A percentile compares a stretch with the other conserved stretches of the same genome.
Evolutionary conservation across 306 rosid species (phyloP).

Genomic region (Cicer cuneatum): DNA sequence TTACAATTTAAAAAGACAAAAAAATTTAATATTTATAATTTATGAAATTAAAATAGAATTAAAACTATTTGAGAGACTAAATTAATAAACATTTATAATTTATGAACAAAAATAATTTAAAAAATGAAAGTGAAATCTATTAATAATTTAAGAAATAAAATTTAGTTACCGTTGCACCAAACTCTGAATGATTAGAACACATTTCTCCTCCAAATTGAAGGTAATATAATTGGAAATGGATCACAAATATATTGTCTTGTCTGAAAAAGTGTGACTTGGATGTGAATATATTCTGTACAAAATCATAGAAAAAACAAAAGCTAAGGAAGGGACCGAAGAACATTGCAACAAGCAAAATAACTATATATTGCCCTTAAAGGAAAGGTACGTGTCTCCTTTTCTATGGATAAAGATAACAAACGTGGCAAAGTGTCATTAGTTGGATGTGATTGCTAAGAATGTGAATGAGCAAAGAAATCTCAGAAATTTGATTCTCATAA

Average conservation of each 20-base stretch:
- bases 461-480: not conserved
- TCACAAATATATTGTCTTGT: constrained; percentile 6
- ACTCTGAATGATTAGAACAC: too few species aligned
- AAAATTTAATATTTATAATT: too few species aligned
- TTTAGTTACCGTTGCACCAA: too few species aligned
- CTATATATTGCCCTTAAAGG: constrained; percentile 16
- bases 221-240: not conserved
- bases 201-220: too few species aligned
- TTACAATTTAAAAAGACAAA: too few species aligned
- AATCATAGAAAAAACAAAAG: constrained; percentile 31
- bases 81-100: too few species aligned
- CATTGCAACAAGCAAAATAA: not conserved
- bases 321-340: constrained; percentile 21
- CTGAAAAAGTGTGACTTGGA: not conserved
- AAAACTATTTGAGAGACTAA: too few species aligned
- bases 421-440: constrained; percentile 34
- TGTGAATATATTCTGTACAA: constrained; percentile 12
- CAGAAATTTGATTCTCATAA: not conserved
- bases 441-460: constrained; percentile 28
- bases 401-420: constrained; percentile 5
- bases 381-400: not conserved
- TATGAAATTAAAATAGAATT: too few species aligned
- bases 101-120: too few species aligned
- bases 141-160: too few species aligned
- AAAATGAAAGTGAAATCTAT: too few species aligned